Evolutionary conservation across 2,329 filamentous ascomycete genomes (phyloP).

Genomic region (Neofusicoccum umdonicola): DNA sequence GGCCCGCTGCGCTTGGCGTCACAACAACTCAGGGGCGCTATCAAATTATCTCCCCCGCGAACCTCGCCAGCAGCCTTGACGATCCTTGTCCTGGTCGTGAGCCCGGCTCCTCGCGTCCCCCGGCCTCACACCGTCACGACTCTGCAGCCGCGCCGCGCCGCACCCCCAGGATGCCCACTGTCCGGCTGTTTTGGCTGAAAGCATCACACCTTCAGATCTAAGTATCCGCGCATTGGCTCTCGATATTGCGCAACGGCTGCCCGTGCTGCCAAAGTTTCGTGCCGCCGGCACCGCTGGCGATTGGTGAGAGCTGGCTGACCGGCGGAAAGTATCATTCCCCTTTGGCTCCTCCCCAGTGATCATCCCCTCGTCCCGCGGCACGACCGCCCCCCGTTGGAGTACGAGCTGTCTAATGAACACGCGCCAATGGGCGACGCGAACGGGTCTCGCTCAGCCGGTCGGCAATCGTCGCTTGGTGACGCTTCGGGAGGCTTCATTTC

Average conservation of each 20-base stretch:
- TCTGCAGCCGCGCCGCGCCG: background rate
- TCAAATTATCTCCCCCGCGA: constrained; percentile 5
- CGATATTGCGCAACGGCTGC: background rate
- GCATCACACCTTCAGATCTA: background rate
- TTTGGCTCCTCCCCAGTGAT: constrained; percentile 2
- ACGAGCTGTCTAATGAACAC: constrained; percentile 11
- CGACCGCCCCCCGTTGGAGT: constrained; percentile 4
- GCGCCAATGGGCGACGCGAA: background rate
- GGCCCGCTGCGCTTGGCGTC: too few relatives aligned
- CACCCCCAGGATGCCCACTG: background rate
- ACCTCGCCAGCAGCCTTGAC: background rate
- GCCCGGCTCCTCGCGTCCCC: background rate
- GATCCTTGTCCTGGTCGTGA: background rate
- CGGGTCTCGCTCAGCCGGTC: background rate
- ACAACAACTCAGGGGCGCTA: background rate
- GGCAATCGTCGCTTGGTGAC: constrained; percentile 9
- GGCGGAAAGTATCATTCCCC: background rate
- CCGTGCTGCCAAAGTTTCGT: background rate
- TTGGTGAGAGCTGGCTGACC: background rate
- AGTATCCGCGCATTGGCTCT: background rate
- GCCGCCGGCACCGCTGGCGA: background rate
- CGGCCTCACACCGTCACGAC: background rate
- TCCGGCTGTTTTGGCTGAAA: background rate
- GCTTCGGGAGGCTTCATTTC: constrained; percentile 11
- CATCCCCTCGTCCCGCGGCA: constrained; percentile 5